Conservation (phyloP, 257 asterid genomes). For the Fraxinus excelsior region DNA sequence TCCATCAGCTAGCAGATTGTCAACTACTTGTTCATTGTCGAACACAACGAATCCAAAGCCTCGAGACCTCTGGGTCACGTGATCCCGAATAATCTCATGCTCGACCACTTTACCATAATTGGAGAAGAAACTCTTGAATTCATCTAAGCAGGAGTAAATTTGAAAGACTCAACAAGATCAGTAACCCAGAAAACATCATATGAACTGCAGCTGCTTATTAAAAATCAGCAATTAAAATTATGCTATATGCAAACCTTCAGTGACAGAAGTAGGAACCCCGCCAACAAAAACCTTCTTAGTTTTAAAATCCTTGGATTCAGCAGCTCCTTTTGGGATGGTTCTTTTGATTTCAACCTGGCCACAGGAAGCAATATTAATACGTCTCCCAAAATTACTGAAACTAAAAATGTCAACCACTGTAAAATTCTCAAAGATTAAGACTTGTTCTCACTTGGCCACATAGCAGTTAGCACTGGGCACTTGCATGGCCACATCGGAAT, state of each 20-base stretch:
- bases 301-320: conserved; percentile 82
- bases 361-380: not conserved
- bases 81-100: conserved; percentile 92
- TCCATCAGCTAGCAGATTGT: conserved; percentile 68
- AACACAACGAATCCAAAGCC: conserved; percentile 94
- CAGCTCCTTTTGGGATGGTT: conserved; percentile 89
- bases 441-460: not conserved
- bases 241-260: conserved; percentile 56
- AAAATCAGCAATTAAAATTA: not conserved
- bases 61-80: conserved; percentile 81
- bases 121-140: conserved; percentile 79
- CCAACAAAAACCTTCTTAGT: conserved; percentile 93
- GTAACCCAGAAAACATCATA: not conserved
- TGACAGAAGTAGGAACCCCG: conserved; percentile 77
- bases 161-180: not conserved
- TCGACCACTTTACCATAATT: conserved; percentile 77
- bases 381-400: not conserved
- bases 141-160: conserved; percentile 47
- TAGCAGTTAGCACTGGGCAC: not conserved
- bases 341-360: conserved; percentile 92
- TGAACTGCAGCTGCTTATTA: not conserved
- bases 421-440: not conserved
- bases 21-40: conserved; percentile 84
- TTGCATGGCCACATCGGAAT: not conserved
- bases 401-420: not conserved